Conservation (phyloP, 192 early-diverging fungal genomes). For the Mortierella hygrophila region DNA sequence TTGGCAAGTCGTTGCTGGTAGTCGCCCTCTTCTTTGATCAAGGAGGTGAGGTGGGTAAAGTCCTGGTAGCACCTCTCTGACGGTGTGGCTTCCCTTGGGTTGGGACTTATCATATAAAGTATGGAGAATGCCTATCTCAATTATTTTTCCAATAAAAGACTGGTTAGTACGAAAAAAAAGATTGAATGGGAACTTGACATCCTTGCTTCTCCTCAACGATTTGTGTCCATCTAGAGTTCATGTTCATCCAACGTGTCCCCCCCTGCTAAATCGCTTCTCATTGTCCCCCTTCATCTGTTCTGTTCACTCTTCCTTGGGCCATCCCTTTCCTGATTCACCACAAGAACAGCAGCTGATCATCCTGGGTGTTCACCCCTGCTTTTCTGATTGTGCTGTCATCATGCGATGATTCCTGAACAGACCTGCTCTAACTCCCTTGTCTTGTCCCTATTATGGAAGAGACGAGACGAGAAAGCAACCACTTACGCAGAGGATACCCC, state of each 20-base stretch:
- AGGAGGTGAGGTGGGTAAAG: conserved; percentile 29
- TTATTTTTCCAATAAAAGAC: not conserved
- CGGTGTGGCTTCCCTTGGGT: conserved; percentile 29
- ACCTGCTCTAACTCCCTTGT: too few relatives aligned
- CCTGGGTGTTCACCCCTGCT: too few relatives aligned
- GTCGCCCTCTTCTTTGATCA: conserved; percentile 49
- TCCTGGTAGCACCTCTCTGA: conserved; percentile 50
- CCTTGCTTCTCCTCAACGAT: not conserved
- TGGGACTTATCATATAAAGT: conserved; percentile 35
- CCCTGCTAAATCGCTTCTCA: too few relatives aligned
- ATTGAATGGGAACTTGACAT: not conserved
- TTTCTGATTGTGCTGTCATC: too few relatives aligned
- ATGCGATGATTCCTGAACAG: too few relatives aligned
- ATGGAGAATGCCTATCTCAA: conserved; percentile 29
- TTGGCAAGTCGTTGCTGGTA: conserved; percentile 20
- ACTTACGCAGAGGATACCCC: conserved; percentile 44
- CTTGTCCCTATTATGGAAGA: not conserved
- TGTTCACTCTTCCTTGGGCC: too few relatives aligned
- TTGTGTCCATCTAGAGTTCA: too few relatives aligned
- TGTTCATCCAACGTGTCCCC: too few relatives aligned
- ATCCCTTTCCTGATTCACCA: too few relatives aligned
- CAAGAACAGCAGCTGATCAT: too few relatives aligned
- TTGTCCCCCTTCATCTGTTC: too few relatives aligned
- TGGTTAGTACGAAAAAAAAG: not conserved
- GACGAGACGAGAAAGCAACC: not conserved